These are phyloP conservation scores for Neurospora sp. DNA, from an alignment of 495 filamentous ascomycete species.

Conservation along the genomic window DNA sequence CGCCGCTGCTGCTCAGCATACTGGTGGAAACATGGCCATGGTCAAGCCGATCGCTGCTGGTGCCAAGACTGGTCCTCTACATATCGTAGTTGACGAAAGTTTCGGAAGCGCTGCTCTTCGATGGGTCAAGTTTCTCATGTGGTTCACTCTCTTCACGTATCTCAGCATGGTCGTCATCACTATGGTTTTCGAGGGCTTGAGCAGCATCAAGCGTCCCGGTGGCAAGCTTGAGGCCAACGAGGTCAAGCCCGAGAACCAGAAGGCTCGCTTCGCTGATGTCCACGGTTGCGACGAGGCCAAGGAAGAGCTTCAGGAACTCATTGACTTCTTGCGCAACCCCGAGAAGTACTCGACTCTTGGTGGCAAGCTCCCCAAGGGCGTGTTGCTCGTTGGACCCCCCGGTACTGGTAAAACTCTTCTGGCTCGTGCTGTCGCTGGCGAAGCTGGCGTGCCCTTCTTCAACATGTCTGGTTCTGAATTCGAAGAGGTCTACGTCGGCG, in stretches of 20 bases:
- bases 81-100: slow-evolving; percentile 94
- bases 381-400: slow-evolving; percentile 88
- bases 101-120: slow-evolving; percentile 68
- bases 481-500: slow-evolving; percentile 96
- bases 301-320: slow-evolving; percentile 92
- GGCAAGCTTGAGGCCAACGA: slow-evolving; percentile 59
- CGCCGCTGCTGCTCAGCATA: slow-evolving; percentile 67
- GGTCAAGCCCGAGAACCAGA: slow-evolving; percentile 84
- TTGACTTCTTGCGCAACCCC: slow-evolving; percentile 90
- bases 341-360: slow-evolving; percentile 85
- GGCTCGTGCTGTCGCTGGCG: slow-evolving; percentile 90
- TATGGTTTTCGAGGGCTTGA: slow-evolving; percentile 67
- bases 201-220: slow-evolving; percentile 66
- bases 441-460: slow-evolving; percentile 97
- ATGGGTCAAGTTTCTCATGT: slow-evolving; percentile 78
- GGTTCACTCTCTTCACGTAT: slow-evolving; percentile 67
- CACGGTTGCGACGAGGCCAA: slow-evolving; percentile 98
- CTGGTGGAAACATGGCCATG: slow-evolving; percentile 55
- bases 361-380: slow-evolving; percentile 93
- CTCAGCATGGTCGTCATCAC: slow-evolving; percentile 63
- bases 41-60: slow-evolving; percentile 41
- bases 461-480: slow-evolving; percentile 99
- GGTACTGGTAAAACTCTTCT: slow-evolving; percentile 98
- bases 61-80: slow-evolving; percentile 68
- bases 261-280: slow-evolving; percentile 82